phyloP scores from a whole-genome alignment of 345 rosid genomes.

The Punica granatum region DNA sequence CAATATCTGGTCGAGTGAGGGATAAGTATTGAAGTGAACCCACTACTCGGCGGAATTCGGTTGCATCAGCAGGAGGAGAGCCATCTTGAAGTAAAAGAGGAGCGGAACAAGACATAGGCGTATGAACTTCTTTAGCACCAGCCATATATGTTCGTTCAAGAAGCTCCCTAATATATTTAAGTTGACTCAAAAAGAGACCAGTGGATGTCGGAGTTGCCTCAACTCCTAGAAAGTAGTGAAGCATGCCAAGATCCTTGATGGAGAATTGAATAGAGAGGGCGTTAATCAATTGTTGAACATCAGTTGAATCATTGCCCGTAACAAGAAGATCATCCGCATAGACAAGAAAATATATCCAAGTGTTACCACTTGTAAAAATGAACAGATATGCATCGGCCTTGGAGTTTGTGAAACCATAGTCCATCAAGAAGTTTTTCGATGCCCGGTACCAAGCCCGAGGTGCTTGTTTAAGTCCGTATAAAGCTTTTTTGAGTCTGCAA shows the following conservation, averaged over 20 bases:
- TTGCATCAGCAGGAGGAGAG: too few relatives aligned
- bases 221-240: background rate
- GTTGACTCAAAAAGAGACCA: conserved; percentile 1
- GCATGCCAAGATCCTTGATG: background rate
- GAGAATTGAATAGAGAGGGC: background rate
- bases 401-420: background rate
- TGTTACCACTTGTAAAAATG: background rate
- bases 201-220: fast-evolving
- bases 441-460: background rate
- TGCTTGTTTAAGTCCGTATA: background rate
- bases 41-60: background rate
- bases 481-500: background rate
- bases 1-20: background rate
- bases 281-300: fast-evolving
- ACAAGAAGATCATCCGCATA: background rate
- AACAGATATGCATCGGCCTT: background rate
- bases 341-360: background rate
- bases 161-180: background rate
- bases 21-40: background rate
- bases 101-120: background rate
- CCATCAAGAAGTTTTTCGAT: background rate
- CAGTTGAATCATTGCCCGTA: fast-evolving
- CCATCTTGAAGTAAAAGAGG: too few relatives aligned
- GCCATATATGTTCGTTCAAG: background rate
- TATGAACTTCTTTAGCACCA: background rate